Evolutionary conservation across 129 eudicot species (phyloP), one percentile per base, ranked within the genome.

Genomic region (Heracleum sosnowskyi): DNA sequence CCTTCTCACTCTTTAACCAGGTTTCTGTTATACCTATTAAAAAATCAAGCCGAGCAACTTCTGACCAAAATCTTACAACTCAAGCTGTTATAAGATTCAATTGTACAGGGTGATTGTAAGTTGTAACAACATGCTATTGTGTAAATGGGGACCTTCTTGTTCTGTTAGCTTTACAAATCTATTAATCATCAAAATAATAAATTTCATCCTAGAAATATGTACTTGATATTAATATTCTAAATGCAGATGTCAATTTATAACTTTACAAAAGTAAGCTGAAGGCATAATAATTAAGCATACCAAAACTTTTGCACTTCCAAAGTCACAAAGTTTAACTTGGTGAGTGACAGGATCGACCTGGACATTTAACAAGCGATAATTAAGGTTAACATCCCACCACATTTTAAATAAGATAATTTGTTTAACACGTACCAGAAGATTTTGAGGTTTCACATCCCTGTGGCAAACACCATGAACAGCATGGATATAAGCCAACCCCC

Each of bases 251-350:
- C 49, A 18, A 71, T 20, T 11, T 39, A 37, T 20, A 31, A 39
- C 44, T 22, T 70, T 22, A 18, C 16, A 22, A 12, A 44, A 26
- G 57, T 42, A 42, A 26, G 77, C 16, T 24, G 11, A 28, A n/a
- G 26, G n/a, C 55, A 74, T 44, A 28, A 28, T 7, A 74, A 46
- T 34, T 62, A 77, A 66, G 81, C 90, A 60, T 87, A 91, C 97
- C 81, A 91, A 80, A 79, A 81, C 89, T 89, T 91, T 91, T 76
- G 97, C 97, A 82, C 97, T 91, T 82, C 97, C 97, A 77, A 91
- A 91, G 81, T 91, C 97, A 64, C 97, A 91, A 45, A 91, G 85
- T 83, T 91, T 91, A 49, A 89, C 90, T 85, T 89, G 90, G 69
- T 91, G 97, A 39, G 93, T 89, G 37, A 85, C 86, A 73, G 91